Conservation (phyloP, 2,329 filamentous ascomycete genomes). For the Alternaria sp. region DNA sequence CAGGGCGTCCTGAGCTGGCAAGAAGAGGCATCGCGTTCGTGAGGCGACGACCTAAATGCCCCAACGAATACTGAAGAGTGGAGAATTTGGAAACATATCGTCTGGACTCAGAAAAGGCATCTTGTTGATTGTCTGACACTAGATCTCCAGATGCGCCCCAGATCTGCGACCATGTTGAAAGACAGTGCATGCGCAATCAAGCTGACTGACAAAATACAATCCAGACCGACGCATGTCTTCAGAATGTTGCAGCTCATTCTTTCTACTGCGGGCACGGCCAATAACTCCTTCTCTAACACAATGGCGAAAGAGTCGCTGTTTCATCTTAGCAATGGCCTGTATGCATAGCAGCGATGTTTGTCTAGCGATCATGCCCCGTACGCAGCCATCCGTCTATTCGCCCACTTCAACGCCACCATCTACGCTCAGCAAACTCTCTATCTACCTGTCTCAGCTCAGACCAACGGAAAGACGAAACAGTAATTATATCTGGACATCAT, state of each 20-base stretch:
- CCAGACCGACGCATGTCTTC: constrained; percentile 2
- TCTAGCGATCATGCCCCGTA: constrained; percentile 3
- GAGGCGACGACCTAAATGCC: background rate
- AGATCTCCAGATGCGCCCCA: background rate
- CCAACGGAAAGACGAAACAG: constrained; percentile 20
- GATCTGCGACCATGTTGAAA: background rate
- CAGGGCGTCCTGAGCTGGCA: background rate
- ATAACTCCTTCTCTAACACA: background rate
- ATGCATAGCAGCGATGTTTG: constrained; percentile 17
- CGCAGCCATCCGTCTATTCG: constrained; percentile 19
- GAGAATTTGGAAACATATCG: background rate
- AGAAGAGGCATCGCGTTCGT: background rate
- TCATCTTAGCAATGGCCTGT: constrained; percentile 1
- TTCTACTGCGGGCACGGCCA: background rate
- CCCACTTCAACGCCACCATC: constrained; percentile 16
- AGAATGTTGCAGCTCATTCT: background rate
- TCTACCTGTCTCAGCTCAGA: constrained; percentile 37
- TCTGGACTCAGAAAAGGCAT: background rate
- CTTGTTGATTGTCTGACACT: background rate
- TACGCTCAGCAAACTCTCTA: constrained; percentile 18
- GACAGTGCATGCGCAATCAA: constrained; percentile 1
- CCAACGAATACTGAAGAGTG: background rate
- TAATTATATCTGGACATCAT: constrained; percentile 36
- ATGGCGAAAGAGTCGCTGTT: background rate
- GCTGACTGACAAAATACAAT: background rate